Evolutionary conservation across 1,284 basidiomycete genomes (phyloP), one percentile per base, ranked within the genome.

Genomic region (Heimioporus retisporus): DNA sequence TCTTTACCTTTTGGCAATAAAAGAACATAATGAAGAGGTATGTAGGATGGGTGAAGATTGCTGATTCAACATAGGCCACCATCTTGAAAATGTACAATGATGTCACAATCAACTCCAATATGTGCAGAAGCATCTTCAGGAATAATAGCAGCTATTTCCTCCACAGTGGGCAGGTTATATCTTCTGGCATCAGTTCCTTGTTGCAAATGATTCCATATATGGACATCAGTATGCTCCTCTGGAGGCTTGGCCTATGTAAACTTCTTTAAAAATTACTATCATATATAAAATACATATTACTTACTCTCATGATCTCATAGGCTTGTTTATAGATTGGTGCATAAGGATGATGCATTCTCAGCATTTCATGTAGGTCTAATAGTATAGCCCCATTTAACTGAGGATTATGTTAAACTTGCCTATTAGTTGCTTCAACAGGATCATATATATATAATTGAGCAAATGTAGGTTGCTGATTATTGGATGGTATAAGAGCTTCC

Each of bases 21-120:
- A 0, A 84, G 68, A 0, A 81, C 77, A 79, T 85, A 84, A n/a
- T 82, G 80, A 0, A 85, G 69, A 1, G 79, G 67, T 0, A 71
- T 51, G 71, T 85, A 85, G 1, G 75, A 68, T 21, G 77, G 78
- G 69, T 83, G 75, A 0, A 71, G 59, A 21, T 84, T 75, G 68
- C 72, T 76, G 55, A 86, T 81, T 0, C 66, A 55, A 14, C 67
- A 21, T 1, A 85, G 66, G 2, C 67, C 69, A 43, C 77, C 76
- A 60, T 35, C 64, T 65, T 68, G 63, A 5, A 70, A n/a, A 21
- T 4, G 6, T 0, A 74, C 0, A 8, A 75, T 14, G 3, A 74
- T 72, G 8, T 74, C 65, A 35, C 16, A 0, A 14, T 69, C 0
- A 2, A 31, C 42, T 3, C 19, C 43, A 0, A 66, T 42, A 54